Evolutionary conservation across 352 stramenopile genomes (phyloP), one percentile per base, ranked within the genome.

Genomic region (Phytophthora podocarpi): DNA sequence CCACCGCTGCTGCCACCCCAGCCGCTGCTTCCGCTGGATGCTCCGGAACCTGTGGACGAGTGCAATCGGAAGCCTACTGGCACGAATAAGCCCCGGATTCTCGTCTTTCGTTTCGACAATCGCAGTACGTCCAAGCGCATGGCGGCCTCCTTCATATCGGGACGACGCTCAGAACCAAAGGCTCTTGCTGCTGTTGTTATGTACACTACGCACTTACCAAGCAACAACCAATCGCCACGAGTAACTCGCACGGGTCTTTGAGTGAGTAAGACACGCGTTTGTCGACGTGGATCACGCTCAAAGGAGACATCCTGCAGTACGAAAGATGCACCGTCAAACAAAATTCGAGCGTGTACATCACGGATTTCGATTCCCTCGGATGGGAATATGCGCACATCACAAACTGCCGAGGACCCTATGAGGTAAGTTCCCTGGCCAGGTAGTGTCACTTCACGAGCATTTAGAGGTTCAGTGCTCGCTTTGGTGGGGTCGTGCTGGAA

Each of bases 261-360:
- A 6, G 65, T 57, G 4, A 90, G 64, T 41, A 71, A 40, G 0
- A 91, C 70, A 15, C 82, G 80, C 0, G 80, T 90, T 56, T 86
- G 78, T 13, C 65, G 70, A 15, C 53, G 59, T 34, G 73, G 74
- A 16, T 89, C 85, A 1, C 74, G 69, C 36, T 91, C 78, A 50
- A 91, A 90, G 6, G 80, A 89, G 15, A 91, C 57, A 24, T 91
- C 82, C 50, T 91, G 74, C 7, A 91, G 59, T 35, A 91, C 56
- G 47, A 87, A 91, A n/a, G 80, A 86, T 15, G 61, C 59, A 2
- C 80, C 80, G 26, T 92, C 80, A 39, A 90, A 89, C 0, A 61
- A 36, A 42, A 92, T 89, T 20, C 80, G 70, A 26, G 82, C 72
- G 55, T 92, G 82, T 2, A 90, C 74, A 4, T 56, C 63, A 39